Evolutionary conservation across 352 stramenopile genomes (phyloP).

Genomic region (Globisporangium yorkense): DNA sequence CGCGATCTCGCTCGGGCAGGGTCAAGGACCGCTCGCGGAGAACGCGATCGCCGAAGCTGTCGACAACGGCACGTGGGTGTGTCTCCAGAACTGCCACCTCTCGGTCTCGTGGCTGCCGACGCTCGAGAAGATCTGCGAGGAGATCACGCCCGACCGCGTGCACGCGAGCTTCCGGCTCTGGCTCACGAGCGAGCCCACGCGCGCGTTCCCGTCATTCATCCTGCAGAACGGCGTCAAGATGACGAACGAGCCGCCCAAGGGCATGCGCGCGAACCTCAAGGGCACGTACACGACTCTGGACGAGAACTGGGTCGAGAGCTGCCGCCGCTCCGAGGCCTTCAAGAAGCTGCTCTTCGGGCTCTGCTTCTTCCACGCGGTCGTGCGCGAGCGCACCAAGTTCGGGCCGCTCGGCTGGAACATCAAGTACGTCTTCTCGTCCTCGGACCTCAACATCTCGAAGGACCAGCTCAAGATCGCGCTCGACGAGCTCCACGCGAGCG

Average conservation of each 20-base stretch:
- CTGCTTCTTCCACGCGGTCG: slow-evolving; percentile 92
- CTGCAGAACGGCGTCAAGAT: slow-evolving; percentile 94
- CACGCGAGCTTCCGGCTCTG: slow-evolving; percentile 92
- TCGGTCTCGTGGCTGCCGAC: slow-evolving; percentile 93
- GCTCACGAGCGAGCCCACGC: slow-evolving; percentile 93
- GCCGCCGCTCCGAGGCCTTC: slow-evolving; percentile 52
- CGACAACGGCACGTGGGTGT: slow-evolving; percentile 93
- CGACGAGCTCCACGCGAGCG: slow-evolving; percentile 50
- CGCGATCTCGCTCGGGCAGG: slow-evolving; percentile 92
- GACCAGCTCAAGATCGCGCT: slow-evolving; percentile 84
- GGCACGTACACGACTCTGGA: slow-evolving; percentile 87
- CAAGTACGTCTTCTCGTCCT: slow-evolving; percentile 86
- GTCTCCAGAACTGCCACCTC: slow-evolving; percentile 95
- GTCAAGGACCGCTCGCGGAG: slow-evolving; percentile 89
- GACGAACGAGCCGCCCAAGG: slow-evolving; percentile 94
- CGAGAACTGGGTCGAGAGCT: slow-evolving; percentile 66
- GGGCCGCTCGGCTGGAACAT: slow-evolving; percentile 86
- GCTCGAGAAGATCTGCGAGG: slow-evolving; percentile 92
- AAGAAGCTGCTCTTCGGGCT: slow-evolving; percentile 84
- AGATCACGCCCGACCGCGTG: slow-evolving; percentile 89
- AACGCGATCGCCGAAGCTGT: slow-evolving; percentile 91
- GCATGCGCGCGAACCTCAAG: slow-evolving; percentile 92
- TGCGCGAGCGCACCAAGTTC: slow-evolving; percentile 84
- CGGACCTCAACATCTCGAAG: slow-evolving; percentile 80
- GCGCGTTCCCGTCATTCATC: slow-evolving; percentile 91